Percentiles rank a stretch among this genome's conserved stretches.
Evolutionary conservation across 129 eudicot species (phyloP).

Genomic region (Deinandra increscens): DNA sequence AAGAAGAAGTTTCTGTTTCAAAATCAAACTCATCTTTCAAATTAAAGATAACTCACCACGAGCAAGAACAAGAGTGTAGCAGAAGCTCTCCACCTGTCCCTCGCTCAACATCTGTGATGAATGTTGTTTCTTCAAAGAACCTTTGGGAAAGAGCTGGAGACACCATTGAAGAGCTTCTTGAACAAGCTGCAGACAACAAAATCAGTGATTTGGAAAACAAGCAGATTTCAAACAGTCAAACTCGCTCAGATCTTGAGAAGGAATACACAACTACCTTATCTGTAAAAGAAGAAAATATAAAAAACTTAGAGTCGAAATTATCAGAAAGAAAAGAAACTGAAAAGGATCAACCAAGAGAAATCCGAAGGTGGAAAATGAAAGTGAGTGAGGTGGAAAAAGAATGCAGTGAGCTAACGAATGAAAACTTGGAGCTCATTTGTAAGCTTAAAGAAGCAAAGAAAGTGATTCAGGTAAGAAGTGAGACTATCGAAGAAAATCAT

Average conservation of each 20-base stretch:
- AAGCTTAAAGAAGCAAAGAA: constrained; percentile 56
- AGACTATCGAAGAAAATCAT: constrained; percentile 38
- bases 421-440: constrained; percentile 55
- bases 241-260: constrained; percentile 39
- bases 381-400: constrained; percentile 58
- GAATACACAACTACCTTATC: constrained; percentile 44
- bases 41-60: constrained; percentile 33
- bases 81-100: constrained; percentile 28
- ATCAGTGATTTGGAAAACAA: constrained; percentile 45
- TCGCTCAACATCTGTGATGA: constrained; percentile 32
- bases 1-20: constrained; percentile 42
- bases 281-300: constrained; percentile 56
- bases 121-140: constrained; percentile 49
- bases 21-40: constrained; percentile 50
- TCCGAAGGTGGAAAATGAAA: constrained; percentile 39
- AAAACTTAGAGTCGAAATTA: constrained; percentile 43
- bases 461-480: constrained; percentile 30
- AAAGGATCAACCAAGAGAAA: constrained; percentile 43
- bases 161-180: constrained; percentile 77
- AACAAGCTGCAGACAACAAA: constrained; percentile 54
- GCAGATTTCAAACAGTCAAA: constrained; percentile 30
- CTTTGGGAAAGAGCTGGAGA: constrained; percentile 74
- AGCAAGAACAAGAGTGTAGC: constrained; percentile 33
- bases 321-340: constrained; percentile 28
- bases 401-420: constrained; percentile 62